phyloP scores from a whole-genome alignment of 805 yeast genomes.

The Nakazawaea holstii region DNA sequence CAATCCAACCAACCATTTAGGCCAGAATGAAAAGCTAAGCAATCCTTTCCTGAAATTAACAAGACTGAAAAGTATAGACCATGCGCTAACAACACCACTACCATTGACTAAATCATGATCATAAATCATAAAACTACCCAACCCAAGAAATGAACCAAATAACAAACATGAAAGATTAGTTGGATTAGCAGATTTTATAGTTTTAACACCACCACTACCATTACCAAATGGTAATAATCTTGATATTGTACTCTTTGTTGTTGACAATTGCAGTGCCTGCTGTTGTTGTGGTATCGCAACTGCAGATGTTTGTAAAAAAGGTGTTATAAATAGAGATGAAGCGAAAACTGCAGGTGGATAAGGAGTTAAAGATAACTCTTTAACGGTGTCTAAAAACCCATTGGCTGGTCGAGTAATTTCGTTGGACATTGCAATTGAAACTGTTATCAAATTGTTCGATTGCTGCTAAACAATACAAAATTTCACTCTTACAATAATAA shows the following conservation, averaged over 20 bases:
- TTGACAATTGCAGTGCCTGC: slow-evolving; percentile 12
- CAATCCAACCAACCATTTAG: slow-evolving; percentile 49
- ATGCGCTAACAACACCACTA: slow-evolving; percentile 73
- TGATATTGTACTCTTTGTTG: not conserved
- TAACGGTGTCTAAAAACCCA: not conserved
- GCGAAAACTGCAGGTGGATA: slow-evolving; percentile 31
- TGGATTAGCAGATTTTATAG: slow-evolving; percentile 24
- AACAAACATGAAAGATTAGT: slow-evolving; percentile 37
- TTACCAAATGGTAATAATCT: slow-evolving; percentile 9
- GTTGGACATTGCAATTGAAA: not conserved
- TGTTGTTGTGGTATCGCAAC: slow-evolving; percentile 16
- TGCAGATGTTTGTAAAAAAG: slow-evolving; percentile 21
- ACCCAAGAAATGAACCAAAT: slow-evolving; percentile 56
- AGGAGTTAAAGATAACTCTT: slow-evolving; percentile 30
- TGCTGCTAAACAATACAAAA: too few relatives aligned
- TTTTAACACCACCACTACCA: slow-evolving; percentile 6
- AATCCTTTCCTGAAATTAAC: slow-evolving; percentile 63
- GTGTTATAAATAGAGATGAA: slow-evolving; percentile 27
- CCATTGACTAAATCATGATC: slow-evolving; percentile 80
- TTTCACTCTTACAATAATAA: too few relatives aligned
- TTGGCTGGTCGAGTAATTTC: not conserved
- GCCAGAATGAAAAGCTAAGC: slow-evolving; percentile 52
- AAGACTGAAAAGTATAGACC: slow-evolving; percentile 71
- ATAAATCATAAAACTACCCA: slow-evolving; percentile 68
- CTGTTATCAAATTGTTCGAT: too few relatives aligned